phyloP scores from a whole-genome alignment of 2,329 filamentous ascomycete genomes.

The Diplodia corticola region DNA sequence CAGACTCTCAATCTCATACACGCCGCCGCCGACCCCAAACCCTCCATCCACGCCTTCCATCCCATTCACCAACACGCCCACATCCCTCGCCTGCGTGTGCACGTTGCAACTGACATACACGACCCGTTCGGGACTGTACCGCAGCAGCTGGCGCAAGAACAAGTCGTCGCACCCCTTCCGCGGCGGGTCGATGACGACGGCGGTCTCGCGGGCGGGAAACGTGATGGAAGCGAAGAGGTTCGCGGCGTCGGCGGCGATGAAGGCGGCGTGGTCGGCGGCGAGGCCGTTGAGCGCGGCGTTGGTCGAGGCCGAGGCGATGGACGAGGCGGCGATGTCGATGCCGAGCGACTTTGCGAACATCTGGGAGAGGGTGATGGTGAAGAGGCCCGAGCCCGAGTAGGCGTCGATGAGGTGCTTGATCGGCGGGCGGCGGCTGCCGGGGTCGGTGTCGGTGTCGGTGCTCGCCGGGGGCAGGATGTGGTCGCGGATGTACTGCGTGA shows the following conservation, averaged over 20 bases:
- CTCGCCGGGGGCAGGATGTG: constrained; percentile 62
- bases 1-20: constrained; percentile 86
- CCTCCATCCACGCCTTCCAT: constrained; percentile 45
- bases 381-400: constrained; percentile 95
- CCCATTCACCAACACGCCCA: constrained; percentile 82
- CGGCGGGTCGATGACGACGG: constrained; percentile 95
- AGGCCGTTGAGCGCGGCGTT: constrained; percentile 81
- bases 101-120: constrained; percentile 98
- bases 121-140: constrained; percentile 74
- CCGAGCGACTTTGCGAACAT: constrained; percentile 79
- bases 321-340: constrained; percentile 82
- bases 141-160: constrained; percentile 79
- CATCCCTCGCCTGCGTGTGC: constrained; percentile 92
- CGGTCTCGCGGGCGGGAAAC: constrained; percentile 77
- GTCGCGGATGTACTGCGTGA: constrained; percentile 83
- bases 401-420: constrained; percentile 92
- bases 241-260: constrained; percentile 85
- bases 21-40: constrained; percentile 39
- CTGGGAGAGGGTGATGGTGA: constrained; percentile 87
- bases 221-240: constrained; percentile 75
- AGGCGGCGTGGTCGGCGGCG: constrained; percentile 66
- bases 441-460: constrained; percentile 26
- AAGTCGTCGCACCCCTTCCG: constrained; percentile 88
- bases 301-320: constrained; percentile 73
- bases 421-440: constrained; percentile 30